Percentiles rank a stretch among this genome's conserved stretches.
Conservation (phyloP, 768 basidiomycete species). For the Xerocomellus chrysenteron region DNA sequence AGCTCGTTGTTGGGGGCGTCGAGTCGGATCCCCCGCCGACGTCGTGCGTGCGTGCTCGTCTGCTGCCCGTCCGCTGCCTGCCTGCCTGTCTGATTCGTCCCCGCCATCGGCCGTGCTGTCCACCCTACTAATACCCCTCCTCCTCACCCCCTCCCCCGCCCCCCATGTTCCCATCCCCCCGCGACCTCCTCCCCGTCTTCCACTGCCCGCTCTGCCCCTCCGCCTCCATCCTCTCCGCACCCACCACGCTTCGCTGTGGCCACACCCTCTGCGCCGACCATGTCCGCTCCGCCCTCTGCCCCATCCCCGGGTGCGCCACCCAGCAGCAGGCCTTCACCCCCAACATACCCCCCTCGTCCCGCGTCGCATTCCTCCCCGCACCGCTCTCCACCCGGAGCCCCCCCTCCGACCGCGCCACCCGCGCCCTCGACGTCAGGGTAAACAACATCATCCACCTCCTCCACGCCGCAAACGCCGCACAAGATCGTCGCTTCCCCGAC, state of each 20-base stretch:
- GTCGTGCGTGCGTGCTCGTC: constrained; percentile 17
- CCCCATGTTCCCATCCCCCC: constrained; percentile 23
- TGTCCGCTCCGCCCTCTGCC: constrained; percentile 33
- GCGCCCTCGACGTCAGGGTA: constrained; percentile 52
- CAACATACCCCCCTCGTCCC: constrained; percentile 43
- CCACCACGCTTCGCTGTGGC: constrained; percentile 72
- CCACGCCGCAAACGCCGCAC: constrained; percentile 16
- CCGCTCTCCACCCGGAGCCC: constrained; percentile 23
- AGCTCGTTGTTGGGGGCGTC: constrained; percentile 20
- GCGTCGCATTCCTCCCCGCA: constrained; percentile 36
- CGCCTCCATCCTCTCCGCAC: constrained; percentile 37
- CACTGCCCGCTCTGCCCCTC: constrained; percentile 54
- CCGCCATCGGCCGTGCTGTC: constrained; percentile 11
- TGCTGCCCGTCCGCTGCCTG: constrained; percentile 12
- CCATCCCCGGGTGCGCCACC: constrained; percentile 36
- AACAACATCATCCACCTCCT: constrained; percentile 53
- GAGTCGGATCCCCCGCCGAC: constrained; percentile 29
- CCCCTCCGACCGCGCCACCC: not conserved
- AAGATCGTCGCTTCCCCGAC: constrained; percentile 16
- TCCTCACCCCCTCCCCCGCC: not conserved
- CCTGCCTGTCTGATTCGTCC: constrained; percentile 22
- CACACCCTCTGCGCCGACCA: constrained; percentile 77
- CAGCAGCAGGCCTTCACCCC: constrained; percentile 24
- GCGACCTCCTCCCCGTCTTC: constrained; percentile 41
- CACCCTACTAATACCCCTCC: constrained; percentile 10